A percentile compares a stretch with the other conserved stretches of the same genome.
These are phyloP conservation scores for Farysia itapuensis DNA, from an alignment of 1,284 basidiomycete species.

Conservation along the genomic window DNA sequence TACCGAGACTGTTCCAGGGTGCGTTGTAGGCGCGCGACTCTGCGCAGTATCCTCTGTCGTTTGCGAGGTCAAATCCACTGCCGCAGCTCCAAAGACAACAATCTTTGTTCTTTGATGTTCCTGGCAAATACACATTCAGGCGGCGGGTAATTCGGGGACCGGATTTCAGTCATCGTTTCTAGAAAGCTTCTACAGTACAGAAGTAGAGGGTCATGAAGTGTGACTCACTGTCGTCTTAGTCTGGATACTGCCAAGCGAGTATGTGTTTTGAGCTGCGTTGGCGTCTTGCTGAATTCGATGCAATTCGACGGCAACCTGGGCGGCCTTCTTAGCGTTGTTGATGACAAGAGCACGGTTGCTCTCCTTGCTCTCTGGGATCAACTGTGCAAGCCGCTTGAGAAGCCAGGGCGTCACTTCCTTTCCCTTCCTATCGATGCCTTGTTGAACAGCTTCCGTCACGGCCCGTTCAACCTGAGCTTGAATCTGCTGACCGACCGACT, in stretches of 20 bases:
- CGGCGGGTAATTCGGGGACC: no score
- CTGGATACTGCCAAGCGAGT: slow-evolving; percentile 1
- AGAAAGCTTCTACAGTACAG: no score
- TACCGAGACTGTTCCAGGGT: slow-evolving; percentile 74
- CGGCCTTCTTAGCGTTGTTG: slow-evolving; percentile 86
- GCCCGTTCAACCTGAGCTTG: slow-evolving; percentile 84
- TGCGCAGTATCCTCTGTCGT: background rate
- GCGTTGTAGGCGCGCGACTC: slow-evolving; percentile 65
- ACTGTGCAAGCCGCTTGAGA: slow-evolving; percentile 76
- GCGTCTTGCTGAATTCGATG: slow-evolving; percentile 64
- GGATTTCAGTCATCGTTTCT: no score
- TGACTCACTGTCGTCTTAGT: background rate
- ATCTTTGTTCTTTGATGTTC: no score
- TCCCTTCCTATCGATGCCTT: slow-evolving; percentile 77
- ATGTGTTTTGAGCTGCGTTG: slow-evolving; percentile 4
- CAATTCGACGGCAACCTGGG: slow-evolving; percentile 79
- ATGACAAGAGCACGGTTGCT: slow-evolving; percentile 83
- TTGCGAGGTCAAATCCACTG: slow-evolving; percentile 53
- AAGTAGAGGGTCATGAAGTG: no score
- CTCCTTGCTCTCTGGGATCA: slow-evolving; percentile 68
- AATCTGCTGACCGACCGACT: slow-evolving; percentile 70
- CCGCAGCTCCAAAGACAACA: slow-evolving; percentile 50
- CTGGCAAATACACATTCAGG: no score
- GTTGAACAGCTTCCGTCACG: slow-evolving; percentile 76
- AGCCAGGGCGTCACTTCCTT: slow-evolving; percentile 97